These are phyloP conservation scores for Jatropha podagrica DNA, from an alignment of 441 rosid genomes.

Conservation along the genomic window DNA sequence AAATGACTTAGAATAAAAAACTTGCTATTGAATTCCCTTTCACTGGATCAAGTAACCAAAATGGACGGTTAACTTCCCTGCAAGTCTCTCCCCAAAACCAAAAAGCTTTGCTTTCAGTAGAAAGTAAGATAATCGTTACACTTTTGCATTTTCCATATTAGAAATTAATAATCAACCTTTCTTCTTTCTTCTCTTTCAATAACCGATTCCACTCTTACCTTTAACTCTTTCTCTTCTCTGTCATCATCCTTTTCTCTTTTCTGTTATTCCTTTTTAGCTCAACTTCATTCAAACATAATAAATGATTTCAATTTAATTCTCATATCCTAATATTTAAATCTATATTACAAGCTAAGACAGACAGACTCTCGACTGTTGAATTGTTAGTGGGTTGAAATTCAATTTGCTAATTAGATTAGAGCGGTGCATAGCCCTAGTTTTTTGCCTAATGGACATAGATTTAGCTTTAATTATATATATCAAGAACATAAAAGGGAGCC, in stretches of 20 bases:
- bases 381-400: no score
- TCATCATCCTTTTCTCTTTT: not conserved
- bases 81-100: constrained; percentile 40
- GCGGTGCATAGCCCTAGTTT: no score
- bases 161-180: not conserved
- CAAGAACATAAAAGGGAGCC: not conserved
- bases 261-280: constrained; percentile 16
- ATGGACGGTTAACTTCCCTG: constrained; percentile 43
- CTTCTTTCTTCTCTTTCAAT: constrained; percentile 31
- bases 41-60: constrained; percentile 24
- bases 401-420: no score
- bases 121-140: constrained; percentile 36
- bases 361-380: no score
- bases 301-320: no score
- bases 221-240: constrained; percentile 20
- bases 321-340: no score
- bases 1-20: constrained; percentile 25
- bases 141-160: not conserved
- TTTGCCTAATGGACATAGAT: no score
- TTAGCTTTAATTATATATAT: not conserved
- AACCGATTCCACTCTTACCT: constrained; percentile 27
- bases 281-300: not conserved
- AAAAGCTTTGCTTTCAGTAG: constrained; percentile 64
- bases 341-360: no score
- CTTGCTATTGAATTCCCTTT: constrained; percentile 20